Evolutionary conservation across 1,284 basidiomycete genomes (phyloP).

Genomic region (Jaminaea rosea): DNA sequence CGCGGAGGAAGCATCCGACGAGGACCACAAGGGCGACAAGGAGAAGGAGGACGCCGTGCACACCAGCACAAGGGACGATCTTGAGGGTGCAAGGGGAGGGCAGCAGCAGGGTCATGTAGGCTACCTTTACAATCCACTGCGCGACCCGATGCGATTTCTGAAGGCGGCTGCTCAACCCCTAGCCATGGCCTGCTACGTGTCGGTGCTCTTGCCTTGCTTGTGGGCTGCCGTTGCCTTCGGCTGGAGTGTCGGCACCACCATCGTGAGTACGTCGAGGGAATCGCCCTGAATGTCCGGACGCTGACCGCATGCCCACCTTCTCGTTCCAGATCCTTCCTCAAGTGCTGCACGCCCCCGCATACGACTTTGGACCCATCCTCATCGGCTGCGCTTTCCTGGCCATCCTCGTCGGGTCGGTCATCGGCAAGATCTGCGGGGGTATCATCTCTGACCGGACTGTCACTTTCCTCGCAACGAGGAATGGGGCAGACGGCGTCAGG

Average conservation of each 20-base stretch:
- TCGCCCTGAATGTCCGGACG: background rate
- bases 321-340: background rate
- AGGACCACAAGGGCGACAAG: background rate
- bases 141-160: constrained; percentile 36
- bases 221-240: constrained; percentile 46
- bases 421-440: constrained; percentile 47
- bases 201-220: constrained; percentile 32
- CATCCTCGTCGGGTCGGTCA: constrained; percentile 30
- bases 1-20: background rate
- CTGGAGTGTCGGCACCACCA: constrained; percentile 46
- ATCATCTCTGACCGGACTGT: constrained; percentile 40
- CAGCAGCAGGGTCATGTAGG: constrained; percentile 23
- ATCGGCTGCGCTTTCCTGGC: background rate
- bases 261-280: constrained; percentile 15
- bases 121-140: constrained; percentile 44
- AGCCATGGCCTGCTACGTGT: constrained; percentile 18
- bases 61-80: constrained; percentile 5
- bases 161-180: constrained; percentile 33
- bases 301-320: too few relatives aligned
- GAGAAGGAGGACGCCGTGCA: constrained; percentile 2
- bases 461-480: constrained; percentile 28
- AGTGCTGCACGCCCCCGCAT: background rate
- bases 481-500: constrained; percentile 32
- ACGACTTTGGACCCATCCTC: background rate
- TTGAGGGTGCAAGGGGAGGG: constrained; percentile 7